A percentile compares a stretch with the other conserved stretches of the same genome.
phyloP scores from a whole-genome alignment of 768 basidiomycete genomes.

The Lactarius quietus region DNA sequence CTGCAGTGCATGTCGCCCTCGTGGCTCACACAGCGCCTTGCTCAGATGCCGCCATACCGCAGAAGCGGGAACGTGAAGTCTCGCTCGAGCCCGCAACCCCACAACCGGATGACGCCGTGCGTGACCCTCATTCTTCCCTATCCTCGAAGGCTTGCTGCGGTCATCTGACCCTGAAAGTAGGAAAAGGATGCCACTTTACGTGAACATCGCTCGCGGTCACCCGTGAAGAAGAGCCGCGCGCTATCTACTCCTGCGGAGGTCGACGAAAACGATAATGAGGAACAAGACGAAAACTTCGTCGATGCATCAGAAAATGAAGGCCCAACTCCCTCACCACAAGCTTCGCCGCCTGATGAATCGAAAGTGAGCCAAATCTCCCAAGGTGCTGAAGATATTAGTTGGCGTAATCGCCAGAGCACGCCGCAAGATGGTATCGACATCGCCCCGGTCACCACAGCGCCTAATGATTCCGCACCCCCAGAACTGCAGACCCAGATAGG shows the following conservation, averaged over 20 bases:
- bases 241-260: constrained; percentile 48
- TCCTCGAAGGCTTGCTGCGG: neutral
- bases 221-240: constrained; percentile 72
- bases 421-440: constrained; percentile 12
- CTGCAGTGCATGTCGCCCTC: neutral
- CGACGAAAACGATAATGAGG: constrained; percentile 53
- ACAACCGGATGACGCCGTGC: constrained; percentile 34
- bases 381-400: constrained; percentile 73
- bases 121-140: constrained; percentile 17
- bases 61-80: constrained; percentile 73
- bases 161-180: constrained; percentile 2
- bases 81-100: constrained; percentile 62
- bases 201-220: constrained; percentile 53
- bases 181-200: constrained; percentile 29
- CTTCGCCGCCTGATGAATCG: constrained; percentile 73
- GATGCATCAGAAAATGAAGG: constrained; percentile 14
- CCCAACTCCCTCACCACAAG: constrained; percentile 33
- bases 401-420: constrained; percentile 49
- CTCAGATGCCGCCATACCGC: constrained; percentile 47
- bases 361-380: constrained; percentile 76
- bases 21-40: constrained; percentile 2
- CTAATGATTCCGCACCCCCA: constrained; percentile 15
- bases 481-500: constrained; percentile 33
- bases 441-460: neutral
- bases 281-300: constrained; percentile 16